Base-by-base conservation (phyloP, 208 protist genomes). In the Acanthamoeba lenticulata region DNA sequence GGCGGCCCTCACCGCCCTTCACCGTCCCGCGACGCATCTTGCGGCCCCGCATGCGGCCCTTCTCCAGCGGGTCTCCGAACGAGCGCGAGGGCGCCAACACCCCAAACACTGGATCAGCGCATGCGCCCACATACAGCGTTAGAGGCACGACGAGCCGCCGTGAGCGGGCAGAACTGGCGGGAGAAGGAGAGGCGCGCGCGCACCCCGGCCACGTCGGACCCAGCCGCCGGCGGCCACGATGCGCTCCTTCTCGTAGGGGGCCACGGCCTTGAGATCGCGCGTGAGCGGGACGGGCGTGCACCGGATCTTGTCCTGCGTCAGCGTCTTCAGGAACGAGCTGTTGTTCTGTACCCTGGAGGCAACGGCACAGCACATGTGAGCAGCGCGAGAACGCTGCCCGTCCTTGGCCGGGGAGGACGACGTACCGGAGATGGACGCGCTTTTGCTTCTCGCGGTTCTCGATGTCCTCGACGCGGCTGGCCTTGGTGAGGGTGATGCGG, bases 251-350 rank as follows among this genome's bases (percentile, higher is more conserved):
- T 86, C 77, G 45, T 86, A 86, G 40, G 77, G 38, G 24, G 77
- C 77, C 11, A 86, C 77, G 40, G 77, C 77, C 77, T 86, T 86
- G 44, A 86, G 77, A 13, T 86, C 77, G 77, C 77, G 77, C 29
- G 77, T 86, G 77, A 86, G 77, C 44, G 77, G 44, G 0, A 86
- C 77, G 38, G 77, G 17, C 44, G 40, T 86, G 77, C 77, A 86
- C 3, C 77, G 21, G 77, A 86, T 86, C 77, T 86, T 86, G 29
- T 86, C 77, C 45, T 57, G 38, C 6, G 77, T 86, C 44, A 86
- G 77, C 45, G 77, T 60, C 44, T 86, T 86, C 27, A 86, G 77
- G 29, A 86, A 86, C 40, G 77, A 86, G 21, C 77, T 86, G 44
- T 29, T 57, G 77, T 86, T 38, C 27, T 86, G 77, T 32, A 86